Evolutionary conservation across 208 protist genomes (phyloP).

Genomic region (Leishmania lainsoni): DNA sequence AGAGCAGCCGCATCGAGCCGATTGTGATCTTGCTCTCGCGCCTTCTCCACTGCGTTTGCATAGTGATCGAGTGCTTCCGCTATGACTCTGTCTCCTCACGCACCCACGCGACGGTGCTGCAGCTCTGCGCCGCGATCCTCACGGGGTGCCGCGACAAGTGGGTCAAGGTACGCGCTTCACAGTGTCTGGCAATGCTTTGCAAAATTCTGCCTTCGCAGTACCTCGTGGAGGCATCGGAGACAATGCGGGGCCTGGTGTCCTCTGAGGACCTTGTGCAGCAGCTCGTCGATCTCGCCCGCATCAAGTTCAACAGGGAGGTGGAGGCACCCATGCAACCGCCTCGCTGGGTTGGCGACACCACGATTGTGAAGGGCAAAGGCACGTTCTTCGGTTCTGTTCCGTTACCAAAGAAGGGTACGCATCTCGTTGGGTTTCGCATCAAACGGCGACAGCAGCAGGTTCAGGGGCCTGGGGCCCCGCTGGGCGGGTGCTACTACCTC

Average conservation of each 20-base stretch:
- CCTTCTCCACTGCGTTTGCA: conserved; percentile 70
- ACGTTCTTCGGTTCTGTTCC: conserved; percentile 72
- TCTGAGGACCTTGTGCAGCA: conserved; percentile 60
- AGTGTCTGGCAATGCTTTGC: conserved; percentile 58
- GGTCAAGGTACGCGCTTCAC: conserved; percentile 69
- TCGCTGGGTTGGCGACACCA: conserved; percentile 57
- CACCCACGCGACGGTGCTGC: conserved; percentile 68
- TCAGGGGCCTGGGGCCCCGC: conserved; percentile 63
- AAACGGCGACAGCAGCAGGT: conserved; percentile 61
- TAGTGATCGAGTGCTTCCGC: conserved; percentile 81
- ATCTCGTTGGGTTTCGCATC: conserved; percentile 86
- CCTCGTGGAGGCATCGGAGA: conserved; percentile 49
- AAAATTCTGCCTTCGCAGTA: conserved; percentile 59
- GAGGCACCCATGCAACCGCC: conserved; percentile 44
- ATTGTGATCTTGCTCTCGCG: conserved; percentile 52
- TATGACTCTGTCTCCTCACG: conserved; percentile 67
- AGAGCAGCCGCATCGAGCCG: conserved; percentile 25
- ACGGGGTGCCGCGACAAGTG: conserved; percentile 61
- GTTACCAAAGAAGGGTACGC: conserved; percentile 64
- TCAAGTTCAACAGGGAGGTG: conserved; percentile 38
- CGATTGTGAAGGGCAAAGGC: conserved; percentile 70
- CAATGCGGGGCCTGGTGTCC: conserved; percentile 36
- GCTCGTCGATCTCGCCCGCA: conserved; percentile 63
- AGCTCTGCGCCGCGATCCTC: conserved; percentile 74
- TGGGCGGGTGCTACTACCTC: conserved; percentile 91